Conservation (phyloP, 1,139 yeast genomes). For the Blastobotrys buckinghamii region DNA sequence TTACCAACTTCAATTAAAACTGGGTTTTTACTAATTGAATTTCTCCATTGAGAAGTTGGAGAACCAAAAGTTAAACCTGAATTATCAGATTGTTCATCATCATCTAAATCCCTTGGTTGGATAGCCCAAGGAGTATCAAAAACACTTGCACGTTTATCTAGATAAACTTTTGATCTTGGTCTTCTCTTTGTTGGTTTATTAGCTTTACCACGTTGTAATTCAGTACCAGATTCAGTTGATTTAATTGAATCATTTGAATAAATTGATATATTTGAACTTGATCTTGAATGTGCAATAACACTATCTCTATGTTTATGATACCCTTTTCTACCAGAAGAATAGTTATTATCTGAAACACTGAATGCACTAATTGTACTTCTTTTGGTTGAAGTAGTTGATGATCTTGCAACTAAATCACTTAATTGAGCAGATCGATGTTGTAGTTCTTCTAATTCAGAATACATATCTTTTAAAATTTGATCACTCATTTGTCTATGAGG, state of each 20-base stretch:
- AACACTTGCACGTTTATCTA: slow-evolving; percentile 12
- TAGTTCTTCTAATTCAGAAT: slow-evolving; percentile 26
- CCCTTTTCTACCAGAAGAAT: not conserved
- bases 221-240: slow-evolving; percentile 11
- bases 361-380: not conserved
- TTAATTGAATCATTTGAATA: slow-evolving; percentile 4
- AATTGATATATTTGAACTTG: slow-evolving; percentile 1
- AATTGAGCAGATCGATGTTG: slow-evolving; percentile 25
- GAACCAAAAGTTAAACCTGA: slow-evolving; percentile 13
- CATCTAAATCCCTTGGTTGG: slow-evolving; percentile 1
- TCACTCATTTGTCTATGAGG: slow-evolving; percentile 22
- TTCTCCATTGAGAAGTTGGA: slow-evolving; percentile 6
- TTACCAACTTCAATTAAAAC: slow-evolving; percentile 13
- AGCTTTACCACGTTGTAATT: slow-evolving; percentile 11
- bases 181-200: slow-evolving; percentile 12
- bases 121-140: slow-evolving; percentile 13
- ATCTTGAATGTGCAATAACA: slow-evolving; percentile 11
- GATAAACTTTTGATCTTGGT: slow-evolving; percentile 12
- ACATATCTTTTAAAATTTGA: slow-evolving; percentile 26
- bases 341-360: not conserved
- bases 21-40: slow-evolving; percentile 10
- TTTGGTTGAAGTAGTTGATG: not conserved
- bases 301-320: slow-evolving; percentile 8
- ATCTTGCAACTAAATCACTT: slow-evolving; percentile 16
- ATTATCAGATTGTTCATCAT: slow-evolving; percentile 8